Conservation (phyloP, 148 eudicot species). For the Rheum nobile region DNA sequence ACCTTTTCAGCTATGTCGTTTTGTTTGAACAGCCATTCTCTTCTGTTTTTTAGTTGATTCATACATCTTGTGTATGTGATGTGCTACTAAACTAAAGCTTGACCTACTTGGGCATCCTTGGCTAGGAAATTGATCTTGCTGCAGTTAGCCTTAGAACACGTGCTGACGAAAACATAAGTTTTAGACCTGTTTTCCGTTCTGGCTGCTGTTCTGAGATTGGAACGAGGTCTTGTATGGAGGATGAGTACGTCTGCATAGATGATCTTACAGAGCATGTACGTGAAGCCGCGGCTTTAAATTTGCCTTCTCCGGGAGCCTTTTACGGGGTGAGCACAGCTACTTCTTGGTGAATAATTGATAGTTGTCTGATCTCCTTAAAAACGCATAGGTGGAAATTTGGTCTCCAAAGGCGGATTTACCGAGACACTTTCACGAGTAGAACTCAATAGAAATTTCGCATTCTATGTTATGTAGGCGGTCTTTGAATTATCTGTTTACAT, state of each 20-base stretch:
- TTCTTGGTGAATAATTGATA: not conserved
- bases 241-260: slow-evolving; percentile 52
- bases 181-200: slow-evolving; percentile 39
- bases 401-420: not conserved
- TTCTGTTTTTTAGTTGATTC: not conserved
- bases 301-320: slow-evolving; percentile 49
- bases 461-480: no score
- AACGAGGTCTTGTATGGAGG: slow-evolving; percentile 57
- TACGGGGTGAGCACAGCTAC: slow-evolving; percentile 41
- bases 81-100: not conserved
- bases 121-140: slow-evolving; percentile 23
- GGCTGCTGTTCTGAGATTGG: slow-evolving; percentile 67
- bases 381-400: not conserved
- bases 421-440: not conserved
- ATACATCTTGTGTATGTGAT: not conserved
- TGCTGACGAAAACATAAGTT: slow-evolving; percentile 23
- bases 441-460: not conserved
- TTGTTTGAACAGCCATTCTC: not conserved
- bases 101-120: not conserved
- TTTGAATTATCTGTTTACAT: not conserved
- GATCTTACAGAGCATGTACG: slow-evolving; percentile 35
- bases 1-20: not conserved
- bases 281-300: slow-evolving; percentile 10
- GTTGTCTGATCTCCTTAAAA: not conserved
- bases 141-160: slow-evolving; percentile 19